Base-by-base conservation (phyloP, 2,329 filamentous ascomycete species). In the Orbilia quercus region DNA sequence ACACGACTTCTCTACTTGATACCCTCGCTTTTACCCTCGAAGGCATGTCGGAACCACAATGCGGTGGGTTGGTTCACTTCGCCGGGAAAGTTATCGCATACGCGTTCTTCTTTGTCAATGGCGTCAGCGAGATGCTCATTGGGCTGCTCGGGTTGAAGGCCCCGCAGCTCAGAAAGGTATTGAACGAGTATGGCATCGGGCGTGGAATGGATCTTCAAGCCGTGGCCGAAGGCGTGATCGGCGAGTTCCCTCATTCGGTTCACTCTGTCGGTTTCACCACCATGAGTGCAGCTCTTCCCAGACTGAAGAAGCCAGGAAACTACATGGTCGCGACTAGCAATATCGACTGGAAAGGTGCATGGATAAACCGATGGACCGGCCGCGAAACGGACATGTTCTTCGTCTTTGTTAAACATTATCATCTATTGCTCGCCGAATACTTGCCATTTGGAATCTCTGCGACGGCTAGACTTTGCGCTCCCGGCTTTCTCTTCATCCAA, bases 31-130 rank as follows among this genome's bases (percentile, higher is more conserved):
- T 95, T 75, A 90, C 92, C n/a, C 89, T 96, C 5, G 91, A 95
- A 62, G 94, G 92, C 79, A 90, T 96, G 88, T 92, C 91, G 14
- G 83, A 91, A 77, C 87, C 91, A 53, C 90, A 92, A 69, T 67
- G 59, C 34, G 75, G 75, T n/a, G 90, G 87, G 76, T 80, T 92
- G 69, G 91, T 96, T 67, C 90, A 90, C 28, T 96, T 96, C 79
- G 92, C 91, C 60, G 93, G 91, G 71, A 96, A 95, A 81, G 91
- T 92, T 2, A 94, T 91, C 78, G 92, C 93, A 1, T 96, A 96
- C 80, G 92, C 91, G 28, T 96, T 96, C 81, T 95, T 94, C 82
- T 97, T 96, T 78, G 93, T 91, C 25, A 91, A 92, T 0, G 91
- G 91, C 2, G 87, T 96, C 62, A 90, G 91, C 6, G 92, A 96